These are phyloP conservation scores for Handroanthus guayacan DNA, from an alignment of 257 asterid genomes.

Conservation along the genomic window DNA sequence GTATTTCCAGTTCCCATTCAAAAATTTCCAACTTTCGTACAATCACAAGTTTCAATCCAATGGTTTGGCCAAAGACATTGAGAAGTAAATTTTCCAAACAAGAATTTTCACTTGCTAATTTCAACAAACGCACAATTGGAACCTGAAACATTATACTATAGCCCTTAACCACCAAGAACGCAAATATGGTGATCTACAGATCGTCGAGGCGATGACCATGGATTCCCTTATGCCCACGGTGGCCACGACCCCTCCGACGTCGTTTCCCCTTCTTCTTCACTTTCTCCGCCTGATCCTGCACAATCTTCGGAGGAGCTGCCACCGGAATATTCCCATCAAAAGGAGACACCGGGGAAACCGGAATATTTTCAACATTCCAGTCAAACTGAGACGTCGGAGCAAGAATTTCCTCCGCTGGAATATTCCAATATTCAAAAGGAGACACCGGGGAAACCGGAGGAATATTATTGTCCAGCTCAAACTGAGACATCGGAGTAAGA, in stretches of 20 bases:
- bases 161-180: conserved; percentile 2
- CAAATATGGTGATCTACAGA: conserved; percentile 24
- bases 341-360: not conserved
- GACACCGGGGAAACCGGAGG: not conserved
- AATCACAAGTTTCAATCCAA: not conserved
- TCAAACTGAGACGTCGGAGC: conserved; percentile 18
- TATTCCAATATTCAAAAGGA: not conserved
- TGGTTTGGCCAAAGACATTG: not conserved
- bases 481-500: conserved; percentile 20
- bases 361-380: conserved; percentile 1
- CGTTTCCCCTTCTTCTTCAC: conserved; percentile 23
- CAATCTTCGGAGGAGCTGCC: conserved; percentile 3
- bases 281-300: conserved; percentile 10
- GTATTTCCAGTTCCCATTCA: not conserved
- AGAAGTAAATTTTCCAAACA: not conserved
- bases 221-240: conserved; percentile 8
- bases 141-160: conserved; percentile 16
- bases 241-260: conserved; percentile 20
- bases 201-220: conserved; percentile 21
- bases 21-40: not conserved
- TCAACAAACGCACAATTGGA: not conserved
- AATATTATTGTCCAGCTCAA: conserved; percentile 4
- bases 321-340: conserved; percentile 1
- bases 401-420: conserved; percentile 10
- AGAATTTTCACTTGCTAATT: not conserved